Evolutionary conservation across 306 rosid species (phyloP), one percentile per base, ranked within the genome.

Genomic region (Cicer bijugum): DNA sequence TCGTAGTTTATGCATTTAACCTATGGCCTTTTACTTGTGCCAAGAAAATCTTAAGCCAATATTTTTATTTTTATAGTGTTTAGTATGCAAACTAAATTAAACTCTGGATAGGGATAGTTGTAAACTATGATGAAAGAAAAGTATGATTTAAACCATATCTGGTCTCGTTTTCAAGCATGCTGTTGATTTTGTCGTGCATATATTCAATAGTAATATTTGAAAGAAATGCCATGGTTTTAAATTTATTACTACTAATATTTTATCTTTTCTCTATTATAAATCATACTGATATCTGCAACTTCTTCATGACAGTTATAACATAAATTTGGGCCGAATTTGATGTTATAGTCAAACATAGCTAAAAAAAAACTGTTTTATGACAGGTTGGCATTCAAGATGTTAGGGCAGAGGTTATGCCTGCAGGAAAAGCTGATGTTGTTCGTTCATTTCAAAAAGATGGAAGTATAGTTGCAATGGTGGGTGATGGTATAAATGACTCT

Each of bases 401-500:
- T 15, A 88, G 89, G 77, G 97, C 97, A 63, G 99, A 95, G 88
- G 97, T 95, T 48, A 82, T 91, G 99, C 99, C 99, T 0, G 96
- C 97, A 1, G 99, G 97, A 82, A 95, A 95, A 83, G 99, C 97
- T 0, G 97, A 91, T 12, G 95, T 86, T 14, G 74, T 95, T 16
- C 88, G 83, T 1, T 90, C 90, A 10, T 91, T 95, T 63, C 97
- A 95, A 67, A 85, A 82, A 23, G 88, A 91, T 79, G 97, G 99
- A 79, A 87, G 89, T 78, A 67, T 72, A 53, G 97, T 95, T 58
- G 99, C 99, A 17, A 95, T 91, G 99, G 99, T 95, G 72, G 99
- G 99, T 28, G 99, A 95, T 20, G 99, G 99, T n/a, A 91, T 94
- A 86, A 95, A 91, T 11, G 99, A 95, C 67, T 95, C 99, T 64